Evolutionary conservation across 305 asterid species (phyloP), one percentile per base, ranked within the genome.

Genomic region (Fraxinus xanthoxyloides): DNA sequence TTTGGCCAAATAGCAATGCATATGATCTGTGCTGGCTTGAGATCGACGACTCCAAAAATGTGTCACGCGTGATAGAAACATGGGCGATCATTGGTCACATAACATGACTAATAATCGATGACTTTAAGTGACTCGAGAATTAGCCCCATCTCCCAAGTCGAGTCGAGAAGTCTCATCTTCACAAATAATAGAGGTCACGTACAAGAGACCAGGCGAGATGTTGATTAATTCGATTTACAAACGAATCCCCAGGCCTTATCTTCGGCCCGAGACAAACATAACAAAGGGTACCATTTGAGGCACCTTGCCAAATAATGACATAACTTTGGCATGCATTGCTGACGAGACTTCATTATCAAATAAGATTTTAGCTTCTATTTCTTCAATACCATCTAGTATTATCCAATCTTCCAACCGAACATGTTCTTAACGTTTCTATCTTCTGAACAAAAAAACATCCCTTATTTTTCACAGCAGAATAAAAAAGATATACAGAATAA

Each of bases 371-470:
- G 38, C 75, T 46, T 65, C n/a, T 24, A 63, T 63, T 24, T 63
- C 34, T 26, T 24, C 17, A 24, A 63, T 63, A 63, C 3, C 21
- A 48, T 77, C 7, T 24, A 59, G 31, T 21, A 21, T 0, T 4
- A 1, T 26, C 34, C n/a, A 63, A 63, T 24, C 72, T 2, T 63
- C 34, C 34, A 2, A 24, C 17, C 4, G 13, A 23, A 61, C 15
- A 23, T 24, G 17, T 10, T 61, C 70, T 61, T 23, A 21, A 61
- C 4, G 13, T 61, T 61, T 8, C 28, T 8, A 61, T 67, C 76
- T 38, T 67, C 82, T 19, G 26, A 81, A 28, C 77, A 43, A 80
- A 77, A 63, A 51, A 24, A 51, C 56, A 74, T 28, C 84, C 75
- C 59, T 51, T n/a, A 61, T 28, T 51, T 13, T 23, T 2, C 36